These are phyloP conservation scores for Solanum ossicruentum DNA, from an alignment of 257 asterid genomes.

Conservation along the genomic window DNA sequence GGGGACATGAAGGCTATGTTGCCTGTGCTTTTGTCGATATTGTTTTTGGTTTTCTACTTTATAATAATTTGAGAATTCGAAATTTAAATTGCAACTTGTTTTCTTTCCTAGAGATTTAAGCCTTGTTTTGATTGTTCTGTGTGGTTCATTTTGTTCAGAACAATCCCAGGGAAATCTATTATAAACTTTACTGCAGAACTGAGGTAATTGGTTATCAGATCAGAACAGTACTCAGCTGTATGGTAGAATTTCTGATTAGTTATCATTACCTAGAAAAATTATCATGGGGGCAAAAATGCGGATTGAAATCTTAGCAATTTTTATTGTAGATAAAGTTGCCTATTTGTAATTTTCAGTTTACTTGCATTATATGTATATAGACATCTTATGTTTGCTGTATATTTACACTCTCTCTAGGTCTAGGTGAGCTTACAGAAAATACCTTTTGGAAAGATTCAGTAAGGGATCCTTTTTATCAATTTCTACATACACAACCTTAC, in stretches of 20 bases:
- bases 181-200: slow-evolving; percentile 1
- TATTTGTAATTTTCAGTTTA: background rate
- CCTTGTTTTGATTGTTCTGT: slow-evolving; percentile 1
- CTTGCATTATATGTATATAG: background rate
- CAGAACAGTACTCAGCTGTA: background rate
- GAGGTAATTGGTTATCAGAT: slow-evolving; percentile 2
- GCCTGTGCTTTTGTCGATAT: slow-evolving; percentile 14
- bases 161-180: background rate
- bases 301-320: background rate
- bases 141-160: slow-evolving; percentile 4
- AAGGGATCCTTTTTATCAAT: background rate
- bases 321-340: background rate
- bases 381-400: background rate
- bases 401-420: background rate
- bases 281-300: background rate
- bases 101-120: background rate
- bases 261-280: background rate
- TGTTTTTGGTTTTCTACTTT: slow-evolving; percentile 5
- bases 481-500: background rate
- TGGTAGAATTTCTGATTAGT: background rate
- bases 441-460: background rate
- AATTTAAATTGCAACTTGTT: background rate
- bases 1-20: slow-evolving; percentile 45
- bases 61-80: background rate
- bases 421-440: background rate